A percentile compares a stretch with the other conserved stretches of the same genome.
phyloP scores from a whole-genome alignment of 2,329 filamentous ascomycete species.

The Dendrostoma leiphaemia region DNA sequence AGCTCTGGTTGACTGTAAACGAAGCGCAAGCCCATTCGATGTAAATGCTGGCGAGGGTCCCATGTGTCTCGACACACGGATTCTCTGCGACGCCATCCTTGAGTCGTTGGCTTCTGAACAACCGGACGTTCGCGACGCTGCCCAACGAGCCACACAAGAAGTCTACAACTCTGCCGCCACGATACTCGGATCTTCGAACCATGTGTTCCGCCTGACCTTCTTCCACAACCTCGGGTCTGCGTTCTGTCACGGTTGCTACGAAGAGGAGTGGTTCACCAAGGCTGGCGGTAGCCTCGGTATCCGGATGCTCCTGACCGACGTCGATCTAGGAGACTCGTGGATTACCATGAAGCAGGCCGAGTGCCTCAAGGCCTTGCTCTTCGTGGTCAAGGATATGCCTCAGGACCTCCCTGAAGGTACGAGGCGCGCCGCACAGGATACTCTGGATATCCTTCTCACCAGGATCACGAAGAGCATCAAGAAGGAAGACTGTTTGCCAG shows the following conservation, averaged over 20 bases:
- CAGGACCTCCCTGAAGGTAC: slow-evolving; percentile 90
- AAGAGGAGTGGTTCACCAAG: slow-evolving; percentile 99
- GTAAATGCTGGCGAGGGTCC: slow-evolving; percentile 84
- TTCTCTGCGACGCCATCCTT: slow-evolving; percentile 85
- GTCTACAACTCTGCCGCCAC: slow-evolving; percentile 73
- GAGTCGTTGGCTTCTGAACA: slow-evolving; percentile 88
- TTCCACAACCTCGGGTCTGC: slow-evolving; percentile 79
- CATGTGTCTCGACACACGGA: slow-evolving; percentile 79
- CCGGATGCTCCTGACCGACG: slow-evolving; percentile 77
- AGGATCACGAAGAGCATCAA: slow-evolving; percentile 76
- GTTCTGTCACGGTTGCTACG: slow-evolving; percentile 93
- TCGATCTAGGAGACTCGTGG: slow-evolving; percentile 84
- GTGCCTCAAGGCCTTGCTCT: slow-evolving; percentile 87
- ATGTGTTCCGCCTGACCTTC: slow-evolving; percentile 75
- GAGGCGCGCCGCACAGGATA: slow-evolving; percentile 76
- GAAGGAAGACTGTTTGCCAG: slow-evolving; percentile 68
- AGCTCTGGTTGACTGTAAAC: slow-evolving; percentile 77
- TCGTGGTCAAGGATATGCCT: slow-evolving; percentile 98
- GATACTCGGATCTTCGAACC: slow-evolving; percentile 73
- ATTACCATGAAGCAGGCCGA: slow-evolving; percentile 79
- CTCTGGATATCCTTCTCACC: slow-evolving; percentile 74
- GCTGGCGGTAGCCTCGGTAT: slow-evolving; percentile 90
- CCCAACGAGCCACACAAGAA: slow-evolving; percentile 73
- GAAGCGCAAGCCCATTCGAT: slow-evolving; percentile 75
- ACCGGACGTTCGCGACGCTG: slow-evolving; percentile 74